These are phyloP conservation scores for Gnomoniopsis smithogilvyi DNA, from an alignment of 2,329 filamentous ascomycete species.

Conservation along the genomic window DNA sequence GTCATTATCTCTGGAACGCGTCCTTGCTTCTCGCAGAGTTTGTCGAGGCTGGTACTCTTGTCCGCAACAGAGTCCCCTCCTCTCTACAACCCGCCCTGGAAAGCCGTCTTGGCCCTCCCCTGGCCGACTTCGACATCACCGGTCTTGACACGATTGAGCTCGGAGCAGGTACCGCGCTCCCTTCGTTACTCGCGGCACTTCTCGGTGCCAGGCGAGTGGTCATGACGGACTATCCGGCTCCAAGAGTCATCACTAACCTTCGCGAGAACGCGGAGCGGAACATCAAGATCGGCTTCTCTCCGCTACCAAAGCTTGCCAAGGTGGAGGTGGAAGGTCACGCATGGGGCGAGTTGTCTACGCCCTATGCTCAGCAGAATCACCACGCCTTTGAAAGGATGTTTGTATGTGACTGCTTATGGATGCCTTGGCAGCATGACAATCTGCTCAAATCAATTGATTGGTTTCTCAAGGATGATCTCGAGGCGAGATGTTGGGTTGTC, in stretches of 20 bases:
- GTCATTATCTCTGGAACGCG: constrained; percentile 73
- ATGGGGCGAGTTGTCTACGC: constrained; percentile 54
- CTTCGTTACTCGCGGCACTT: constrained; percentile 46
- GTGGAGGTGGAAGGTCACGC: constrained; percentile 56
- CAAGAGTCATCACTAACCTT: constrained; percentile 57
- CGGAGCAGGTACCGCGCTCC: constrained; percentile 61
- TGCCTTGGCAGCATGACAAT: constrained; percentile 69
- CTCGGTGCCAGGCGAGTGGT: constrained; percentile 48
- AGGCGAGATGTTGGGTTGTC: constrained; percentile 59
- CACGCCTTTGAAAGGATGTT: constrained; percentile 58
- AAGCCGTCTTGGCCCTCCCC: constrained; percentile 14
- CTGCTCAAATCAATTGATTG: constrained; percentile 59
- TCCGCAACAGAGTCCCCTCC: background rate
- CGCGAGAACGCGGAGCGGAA: constrained; percentile 55
- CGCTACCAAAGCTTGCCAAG: constrained; percentile 25
- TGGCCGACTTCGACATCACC: constrained; percentile 41
- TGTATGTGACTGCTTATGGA: constrained; percentile 74
- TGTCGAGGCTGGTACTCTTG: constrained; percentile 46
- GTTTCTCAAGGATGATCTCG: constrained; percentile 48
- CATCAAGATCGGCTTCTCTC: constrained; percentile 32
- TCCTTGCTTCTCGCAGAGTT: constrained; percentile 53
- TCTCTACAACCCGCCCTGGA: background rate
- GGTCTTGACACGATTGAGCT: constrained; percentile 59
- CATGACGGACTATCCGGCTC: constrained; percentile 67
- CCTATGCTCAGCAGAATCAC: constrained; percentile 21